These are phyloP conservation scores for Yamadazyma siamensis DNA, from an alignment of 1,139 yeast species.

Conservation along the genomic window DNA sequence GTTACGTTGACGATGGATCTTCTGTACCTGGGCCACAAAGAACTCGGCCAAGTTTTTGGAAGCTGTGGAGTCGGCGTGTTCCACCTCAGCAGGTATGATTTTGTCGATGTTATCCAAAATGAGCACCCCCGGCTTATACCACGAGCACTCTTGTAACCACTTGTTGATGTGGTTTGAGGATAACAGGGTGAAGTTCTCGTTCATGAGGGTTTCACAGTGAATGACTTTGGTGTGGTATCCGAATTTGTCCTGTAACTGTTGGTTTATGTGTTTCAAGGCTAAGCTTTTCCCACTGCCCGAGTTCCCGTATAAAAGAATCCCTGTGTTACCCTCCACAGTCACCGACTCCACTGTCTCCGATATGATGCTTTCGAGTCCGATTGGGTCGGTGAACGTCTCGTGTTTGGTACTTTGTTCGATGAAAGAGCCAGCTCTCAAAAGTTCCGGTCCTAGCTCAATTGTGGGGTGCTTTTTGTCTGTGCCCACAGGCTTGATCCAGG, in stretches of 20 bases:
- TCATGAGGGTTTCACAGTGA: slow-evolving; percentile 54
- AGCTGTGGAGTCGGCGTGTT: slow-evolving; percentile 60
- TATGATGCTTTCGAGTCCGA: slow-evolving; percentile 56
- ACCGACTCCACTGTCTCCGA: slow-evolving; percentile 43
- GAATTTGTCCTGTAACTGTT: slow-evolving; percentile 27
- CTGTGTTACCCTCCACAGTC: slow-evolving; percentile 44
- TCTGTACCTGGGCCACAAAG: slow-evolving; percentile 37
- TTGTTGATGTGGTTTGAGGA: slow-evolving; percentile 41
- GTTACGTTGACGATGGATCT: slow-evolving; percentile 32
- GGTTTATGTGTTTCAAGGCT: slow-evolving; percentile 41
- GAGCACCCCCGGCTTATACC: slow-evolving; percentile 78
- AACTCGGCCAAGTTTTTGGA: slow-evolving; percentile 58
- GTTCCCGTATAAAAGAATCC: slow-evolving; percentile 64
- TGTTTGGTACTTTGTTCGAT: slow-evolving; percentile 22
- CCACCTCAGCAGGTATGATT: slow-evolving; percentile 68
- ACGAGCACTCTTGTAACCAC: slow-evolving; percentile 60
- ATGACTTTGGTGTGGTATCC: slow-evolving; percentile 45
- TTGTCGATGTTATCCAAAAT: slow-evolving; percentile 81
- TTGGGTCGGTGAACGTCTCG: slow-evolving; percentile 26
- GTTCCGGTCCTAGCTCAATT: slow-evolving; percentile 53
- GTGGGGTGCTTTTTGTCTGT: slow-evolving; percentile 26
- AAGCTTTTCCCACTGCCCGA: slow-evolving; percentile 81
- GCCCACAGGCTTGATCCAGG: slow-evolving; percentile 42
- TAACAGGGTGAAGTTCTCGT: slow-evolving; percentile 51
- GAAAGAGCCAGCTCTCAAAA: slow-evolving; percentile 50